Evolutionary conservation across 495 filamentous ascomycete species (phyloP).

Genomic region (Penicillium lividum): DNA sequence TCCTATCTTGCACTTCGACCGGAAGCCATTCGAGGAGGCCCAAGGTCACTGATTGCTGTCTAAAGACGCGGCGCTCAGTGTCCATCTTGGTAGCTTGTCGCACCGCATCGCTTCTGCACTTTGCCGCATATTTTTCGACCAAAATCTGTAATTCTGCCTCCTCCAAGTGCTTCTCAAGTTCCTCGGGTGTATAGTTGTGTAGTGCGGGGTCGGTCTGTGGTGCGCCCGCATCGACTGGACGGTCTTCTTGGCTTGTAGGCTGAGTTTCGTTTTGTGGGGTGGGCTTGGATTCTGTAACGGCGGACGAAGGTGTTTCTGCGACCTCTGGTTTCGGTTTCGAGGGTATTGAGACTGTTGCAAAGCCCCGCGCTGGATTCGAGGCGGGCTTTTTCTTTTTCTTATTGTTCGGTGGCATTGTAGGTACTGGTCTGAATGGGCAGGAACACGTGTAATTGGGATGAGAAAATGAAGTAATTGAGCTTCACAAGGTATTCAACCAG

Average conservation of each 20-base stretch:
- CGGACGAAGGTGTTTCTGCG: conserved; percentile 32
- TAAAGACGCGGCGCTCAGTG: conserved; percentile 75
- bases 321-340: conserved; percentile 60
- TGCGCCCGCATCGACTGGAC: conserved; percentile 20
- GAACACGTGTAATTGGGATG: background rate
- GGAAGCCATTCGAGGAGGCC: conserved; percentile 77
- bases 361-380: conserved; percentile 82
- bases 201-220: conserved; percentile 32
- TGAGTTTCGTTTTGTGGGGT: conserved; percentile 46
- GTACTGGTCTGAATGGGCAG: conserved; percentile 13
- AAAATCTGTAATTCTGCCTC: conserved; percentile 77
- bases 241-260: conserved; percentile 25
- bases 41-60: conserved; percentile 68
- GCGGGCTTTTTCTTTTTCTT: conserved; percentile 88
- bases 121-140: conserved; percentile 76
- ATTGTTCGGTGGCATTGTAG: conserved; percentile 66
- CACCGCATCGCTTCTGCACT: conserved; percentile 63
- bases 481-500: background rate
- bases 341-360: conserved; percentile 87
- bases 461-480: background rate
- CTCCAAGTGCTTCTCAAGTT: conserved; percentile 81
- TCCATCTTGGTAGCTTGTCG: conserved; percentile 71
- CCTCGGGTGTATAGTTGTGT: conserved; percentile 69
- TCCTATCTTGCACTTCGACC: conserved; percentile 71
- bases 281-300: conserved; percentile 37